A percentile compares a stretch with the other conserved stretches of the same genome.
phyloP scores from a whole-genome alignment of 352 stramenopile genomes.

The Pythium plurisporium region DNA sequence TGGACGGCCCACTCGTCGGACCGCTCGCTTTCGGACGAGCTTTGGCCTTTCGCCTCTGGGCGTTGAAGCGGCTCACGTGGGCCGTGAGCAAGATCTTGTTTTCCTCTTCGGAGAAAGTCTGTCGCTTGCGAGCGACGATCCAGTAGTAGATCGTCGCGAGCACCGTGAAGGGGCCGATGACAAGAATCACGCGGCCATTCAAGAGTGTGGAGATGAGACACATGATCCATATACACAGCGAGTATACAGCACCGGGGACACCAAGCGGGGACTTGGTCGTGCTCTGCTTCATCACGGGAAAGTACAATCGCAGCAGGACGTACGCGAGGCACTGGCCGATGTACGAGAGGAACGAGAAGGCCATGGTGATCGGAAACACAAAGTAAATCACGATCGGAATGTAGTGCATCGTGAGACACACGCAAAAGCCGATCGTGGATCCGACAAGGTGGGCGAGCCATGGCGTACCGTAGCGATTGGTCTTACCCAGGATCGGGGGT shows the following conservation, averaged over 20 bases:
- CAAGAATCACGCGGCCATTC: slow-evolving; percentile 10
- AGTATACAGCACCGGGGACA: slow-evolving; percentile 25
- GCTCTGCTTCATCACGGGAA: slow-evolving; percentile 12
- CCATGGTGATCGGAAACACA: slow-evolving; percentile 25
- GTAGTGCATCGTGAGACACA: slow-evolving; percentile 25
- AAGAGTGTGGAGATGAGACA: slow-evolving; percentile 21
- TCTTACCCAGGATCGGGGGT: slow-evolving; percentile 10
- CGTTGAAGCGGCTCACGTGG: slow-evolving; percentile 28
- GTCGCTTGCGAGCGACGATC: slow-evolving; percentile 22
- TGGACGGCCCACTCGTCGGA: too few relatives aligned
- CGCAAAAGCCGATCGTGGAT: slow-evolving; percentile 19
- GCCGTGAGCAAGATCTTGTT: slow-evolving; percentile 30
- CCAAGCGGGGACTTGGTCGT: slow-evolving; percentile 26
- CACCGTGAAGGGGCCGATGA: slow-evolving; percentile 10
- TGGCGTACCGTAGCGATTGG: slow-evolving; percentile 24
- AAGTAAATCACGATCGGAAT: slow-evolving; percentile 18
- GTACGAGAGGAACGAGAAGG: slow-evolving; percentile 26
- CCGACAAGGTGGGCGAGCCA: slow-evolving; percentile 22
- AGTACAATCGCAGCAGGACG: slow-evolving; percentile 24
- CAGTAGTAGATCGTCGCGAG: slow-evolving; percentile 24
- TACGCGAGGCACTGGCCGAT: slow-evolving; percentile 31
- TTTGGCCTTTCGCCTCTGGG: slow-evolving; percentile 9
- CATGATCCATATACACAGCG: slow-evolving; percentile 27
- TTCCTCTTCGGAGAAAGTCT: slow-evolving; percentile 32
- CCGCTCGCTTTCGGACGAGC: too few relatives aligned